Evolutionary conservation across 176 grass and related monocot genomes (phyloP).

Genomic region (Aegilops sharonensis): DNA sequence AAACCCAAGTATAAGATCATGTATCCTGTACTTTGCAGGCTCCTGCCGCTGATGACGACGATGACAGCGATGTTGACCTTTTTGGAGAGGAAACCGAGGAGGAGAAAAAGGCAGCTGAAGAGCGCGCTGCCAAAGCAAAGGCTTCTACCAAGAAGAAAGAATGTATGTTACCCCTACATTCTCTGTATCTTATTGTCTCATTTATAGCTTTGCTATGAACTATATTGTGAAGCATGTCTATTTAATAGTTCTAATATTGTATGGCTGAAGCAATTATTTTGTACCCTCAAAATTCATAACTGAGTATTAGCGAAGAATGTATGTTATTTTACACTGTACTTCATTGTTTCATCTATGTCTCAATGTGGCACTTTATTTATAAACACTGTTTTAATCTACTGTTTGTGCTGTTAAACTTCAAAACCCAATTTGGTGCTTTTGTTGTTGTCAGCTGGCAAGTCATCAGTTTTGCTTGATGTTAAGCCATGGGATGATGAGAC

Average conservation of each 20-base stretch:
- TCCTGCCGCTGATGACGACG: conserved; percentile 52
- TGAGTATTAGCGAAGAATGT: neutral
- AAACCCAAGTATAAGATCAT: neutral
- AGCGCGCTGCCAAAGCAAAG: conserved; percentile 63
- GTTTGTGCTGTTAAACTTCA: neutral
- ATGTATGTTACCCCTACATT: conserved; percentile 37
- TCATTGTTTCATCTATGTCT: neutral
- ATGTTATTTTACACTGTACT: neutral
- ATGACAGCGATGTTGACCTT: conserved; percentile 73
- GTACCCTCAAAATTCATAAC: neutral
- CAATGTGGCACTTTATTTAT: neutral
- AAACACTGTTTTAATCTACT: neutral
- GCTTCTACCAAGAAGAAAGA: conserved; percentile 90
- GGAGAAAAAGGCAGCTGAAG: conserved; percentile 82
- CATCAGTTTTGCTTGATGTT: conserved; percentile 87
- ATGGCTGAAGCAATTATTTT: neutral
- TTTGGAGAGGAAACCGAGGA: conserved; percentile 95
- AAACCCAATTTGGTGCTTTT: neutral
- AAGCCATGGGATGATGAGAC: conserved; percentile 95
- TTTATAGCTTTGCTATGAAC: neutral
- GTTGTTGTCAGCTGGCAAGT: conserved; percentile 60
- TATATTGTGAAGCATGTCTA: neutral
- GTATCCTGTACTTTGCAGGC: conserved; percentile 37
- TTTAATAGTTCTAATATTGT: neutral
- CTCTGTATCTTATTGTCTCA: neutral